Evolutionary conservation across 2,329 filamentous ascomycete species (phyloP).

Genomic region (Pyricularia pennisetigena): DNA sequence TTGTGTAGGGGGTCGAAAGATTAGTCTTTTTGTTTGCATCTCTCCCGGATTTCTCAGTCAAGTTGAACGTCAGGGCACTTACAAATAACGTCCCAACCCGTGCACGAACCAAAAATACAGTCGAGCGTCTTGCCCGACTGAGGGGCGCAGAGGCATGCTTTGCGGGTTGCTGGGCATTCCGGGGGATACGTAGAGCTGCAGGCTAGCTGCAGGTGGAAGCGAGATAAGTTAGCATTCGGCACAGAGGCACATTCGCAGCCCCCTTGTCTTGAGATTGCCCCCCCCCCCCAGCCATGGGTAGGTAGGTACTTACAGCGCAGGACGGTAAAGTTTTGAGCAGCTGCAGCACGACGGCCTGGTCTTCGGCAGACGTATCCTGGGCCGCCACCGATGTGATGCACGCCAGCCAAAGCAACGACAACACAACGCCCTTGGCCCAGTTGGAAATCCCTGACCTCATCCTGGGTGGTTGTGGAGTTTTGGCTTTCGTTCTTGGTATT

Average conservation of each 20-base stretch:
- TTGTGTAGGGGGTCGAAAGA: not conserved
- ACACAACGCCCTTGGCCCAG: not conserved
- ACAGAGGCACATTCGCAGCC: not conserved
- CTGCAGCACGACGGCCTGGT: not conserved
- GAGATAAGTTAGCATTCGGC: not conserved
- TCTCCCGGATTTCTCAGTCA: not conserved
- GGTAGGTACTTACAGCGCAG: not conserved
- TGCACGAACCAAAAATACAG: not conserved
- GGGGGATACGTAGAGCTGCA: not conserved
- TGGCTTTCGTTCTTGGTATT: too few relatives aligned
- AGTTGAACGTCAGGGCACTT: not conserved
- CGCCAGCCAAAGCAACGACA: not conserved
- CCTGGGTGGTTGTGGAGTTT: not conserved
- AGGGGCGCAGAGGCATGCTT: not conserved
- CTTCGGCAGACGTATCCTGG: not conserved
- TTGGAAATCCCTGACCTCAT: not conserved
- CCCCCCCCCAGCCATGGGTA: not conserved
- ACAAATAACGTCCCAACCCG: not conserved
- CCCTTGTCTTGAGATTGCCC: not conserved
- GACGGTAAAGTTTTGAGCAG: conserved; percentile 1
- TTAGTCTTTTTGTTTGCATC: not conserved
- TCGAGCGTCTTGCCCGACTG: not conserved
- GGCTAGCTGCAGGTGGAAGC: not conserved
- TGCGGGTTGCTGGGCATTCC: not conserved
- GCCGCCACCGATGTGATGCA: not conserved